A percentile compares a stretch with the other conserved stretches of the same genome.
Conservation (phyloP, 2,329 filamentous ascomycete genomes). For the Aspergillus sp. region DNA sequence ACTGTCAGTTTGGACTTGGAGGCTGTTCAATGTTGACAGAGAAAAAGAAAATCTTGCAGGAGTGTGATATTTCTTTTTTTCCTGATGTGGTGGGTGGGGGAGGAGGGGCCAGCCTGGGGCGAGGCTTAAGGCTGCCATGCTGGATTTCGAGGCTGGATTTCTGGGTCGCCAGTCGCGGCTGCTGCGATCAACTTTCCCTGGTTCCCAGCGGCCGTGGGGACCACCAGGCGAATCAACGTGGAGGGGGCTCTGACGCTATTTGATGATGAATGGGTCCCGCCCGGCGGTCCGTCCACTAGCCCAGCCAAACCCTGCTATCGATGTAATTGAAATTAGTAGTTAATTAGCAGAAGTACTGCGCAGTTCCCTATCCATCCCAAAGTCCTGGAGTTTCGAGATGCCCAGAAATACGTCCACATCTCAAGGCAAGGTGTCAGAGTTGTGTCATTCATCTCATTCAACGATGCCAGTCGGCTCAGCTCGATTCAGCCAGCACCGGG, state of each 20-base stretch:
- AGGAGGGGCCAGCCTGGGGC: background rate
- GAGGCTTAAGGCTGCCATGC: background rate
- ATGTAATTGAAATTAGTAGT: background rate
- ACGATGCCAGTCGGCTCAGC: background rate
- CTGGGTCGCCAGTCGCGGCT: conserved; percentile 31
- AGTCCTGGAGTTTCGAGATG: background rate
- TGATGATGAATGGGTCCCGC: conserved; percentile 15
- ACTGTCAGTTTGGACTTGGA: background rate
- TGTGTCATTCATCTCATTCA: conserved; percentile 1
- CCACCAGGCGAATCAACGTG: conserved; percentile 18
- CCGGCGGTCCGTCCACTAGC: conserved; percentile 28
- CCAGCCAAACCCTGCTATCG: conserved; percentile 22
- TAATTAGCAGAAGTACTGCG: background rate
- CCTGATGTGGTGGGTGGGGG: background rate
- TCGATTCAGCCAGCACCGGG: conserved; percentile 10
- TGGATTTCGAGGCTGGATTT: conserved; percentile 14
- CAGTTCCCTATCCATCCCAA: background rate
- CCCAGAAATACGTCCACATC: background rate
- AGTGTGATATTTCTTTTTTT: conserved; percentile 6
- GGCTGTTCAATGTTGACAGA: conserved; percentile 1
- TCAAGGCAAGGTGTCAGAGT: background rate
- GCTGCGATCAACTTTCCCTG: conserved; percentile 15
- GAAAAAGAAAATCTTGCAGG: conserved; percentile 10
- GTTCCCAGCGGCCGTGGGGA: conserved; percentile 9
- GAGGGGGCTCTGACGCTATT: conserved; percentile 19